Evolutionary conservation across 805 yeast species (phyloP), one percentile per base, ranked within the genome.

Genomic region (Isabelozyma heimii): DNA sequence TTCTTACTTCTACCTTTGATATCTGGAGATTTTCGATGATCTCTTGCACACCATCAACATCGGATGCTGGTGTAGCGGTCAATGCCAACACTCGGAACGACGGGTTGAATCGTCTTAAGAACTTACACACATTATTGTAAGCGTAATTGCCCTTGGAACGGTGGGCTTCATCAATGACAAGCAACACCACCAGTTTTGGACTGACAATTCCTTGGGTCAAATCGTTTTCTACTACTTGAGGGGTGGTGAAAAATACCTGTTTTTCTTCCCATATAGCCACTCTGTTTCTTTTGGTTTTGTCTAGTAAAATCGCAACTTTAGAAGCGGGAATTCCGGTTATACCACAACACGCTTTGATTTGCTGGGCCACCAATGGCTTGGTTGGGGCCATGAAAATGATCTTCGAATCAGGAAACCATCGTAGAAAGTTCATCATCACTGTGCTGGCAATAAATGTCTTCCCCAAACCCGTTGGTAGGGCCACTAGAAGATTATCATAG

Each of bases 361-460:
- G 99, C 68, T 94, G 99, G 0, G 97, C 91, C 6, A 94, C 98
- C 47, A 94, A 75, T 0, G 99, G 99, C 54, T 91, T 76, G 1
- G 99, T 94, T 0, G 99, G 99, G 0, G 99, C 99, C 85, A 92
- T 85, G 65, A 94, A 94, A 1, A 95, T 81, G 55, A 94, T 82
- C 60, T 91, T 94, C 2, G 90, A 83, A 4, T 69, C 64, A 13
- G 80, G 80, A 16, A 91, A 87, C 99, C 99, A 94, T 44, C 95
- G 70, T 56, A 80, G 84, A 68, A 79, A 94, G 62, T 94, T 94
- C 48, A 91, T 75, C 91, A 94, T 94, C 17, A 92, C 92, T 0
- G 96, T 86, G 37, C 95, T 84, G 1, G 99, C 98, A 60, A 94
- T 91, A 54, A 94, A 90, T 0, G 99, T 94, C 69, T 94, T 94